A percentile compares a stretch with the other conserved stretches of the same genome.
Evolutionary conservation across 2,329 filamentous ascomycete genomes (phyloP).

Genomic region (Ophiostoma sp.): DNA sequence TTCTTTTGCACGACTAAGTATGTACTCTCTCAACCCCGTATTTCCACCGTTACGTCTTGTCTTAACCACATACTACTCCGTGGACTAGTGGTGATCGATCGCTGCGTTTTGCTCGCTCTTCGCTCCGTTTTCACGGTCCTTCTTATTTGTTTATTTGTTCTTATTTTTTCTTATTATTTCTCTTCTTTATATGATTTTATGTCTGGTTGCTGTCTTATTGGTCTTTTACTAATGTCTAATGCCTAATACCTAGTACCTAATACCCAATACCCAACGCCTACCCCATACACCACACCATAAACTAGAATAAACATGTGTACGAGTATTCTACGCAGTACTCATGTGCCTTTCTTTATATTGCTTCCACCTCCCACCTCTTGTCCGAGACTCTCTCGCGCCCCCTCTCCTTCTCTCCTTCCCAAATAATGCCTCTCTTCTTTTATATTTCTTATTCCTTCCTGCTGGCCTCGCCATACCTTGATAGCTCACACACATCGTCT

Average conservation of each 20-base stretch:
- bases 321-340: background rate
- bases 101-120: background rate
- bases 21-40: background rate
- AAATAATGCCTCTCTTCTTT: slow-evolving; percentile 10
- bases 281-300: background rate
- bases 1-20: background rate
- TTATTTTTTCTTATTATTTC: slow-evolving; percentile 6
- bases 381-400: slow-evolving; percentile 12
- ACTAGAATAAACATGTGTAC: background rate
- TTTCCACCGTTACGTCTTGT: background rate
- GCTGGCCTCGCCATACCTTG: background rate
- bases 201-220: background rate
- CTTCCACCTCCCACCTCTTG: slow-evolving; percentile 21
- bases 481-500: background rate
- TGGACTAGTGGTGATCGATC: background rate
- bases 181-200: slow-evolving; percentile 1
- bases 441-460: slow-evolving; percentile 18
- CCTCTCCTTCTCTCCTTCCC: slow-evolving; percentile 1
- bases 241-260: too few species aligned
- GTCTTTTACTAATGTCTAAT: background rate
- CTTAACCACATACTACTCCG: too few species aligned
- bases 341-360: slow-evolving; percentile 21
- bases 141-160: slow-evolving; percentile 18
- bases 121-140: slow-evolving; percentile 15
- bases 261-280: background rate